These are phyloP conservation scores for Gyrodon lividus DNA, from an alignment of 768 basidiomycete species.

Conservation along the genomic window DNA sequence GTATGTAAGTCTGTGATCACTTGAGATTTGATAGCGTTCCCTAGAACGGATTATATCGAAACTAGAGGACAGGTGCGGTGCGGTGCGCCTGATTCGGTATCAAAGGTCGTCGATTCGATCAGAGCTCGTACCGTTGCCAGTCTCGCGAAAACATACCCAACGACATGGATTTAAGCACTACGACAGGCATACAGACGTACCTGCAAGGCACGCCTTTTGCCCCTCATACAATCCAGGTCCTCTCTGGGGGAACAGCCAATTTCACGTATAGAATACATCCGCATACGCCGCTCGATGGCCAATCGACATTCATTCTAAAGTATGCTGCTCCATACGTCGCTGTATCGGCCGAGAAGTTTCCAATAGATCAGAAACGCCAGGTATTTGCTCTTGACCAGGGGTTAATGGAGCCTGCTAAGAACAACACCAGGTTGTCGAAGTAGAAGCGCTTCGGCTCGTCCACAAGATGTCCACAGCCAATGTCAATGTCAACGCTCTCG, in stretches of 20 bases:
- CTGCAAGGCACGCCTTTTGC: slow-evolving; percentile 49
- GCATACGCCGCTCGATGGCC: slow-evolving; percentile 38
- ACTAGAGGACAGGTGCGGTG: no score
- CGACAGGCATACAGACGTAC: slow-evolving; percentile 40
- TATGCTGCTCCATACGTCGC: slow-evolving; percentile 50
- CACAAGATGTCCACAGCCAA: slow-evolving; percentile 31
- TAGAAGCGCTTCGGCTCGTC: slow-evolving; percentile 49
- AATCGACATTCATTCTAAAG: slow-evolving; percentile 54
- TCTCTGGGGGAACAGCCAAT: slow-evolving; percentile 56
- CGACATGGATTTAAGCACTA: slow-evolving; percentile 26
- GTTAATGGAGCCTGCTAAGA: slow-evolving; percentile 4
- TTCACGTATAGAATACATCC: slow-evolving; percentile 58
- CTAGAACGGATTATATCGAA: no score
- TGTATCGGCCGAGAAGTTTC: slow-evolving; percentile 15
- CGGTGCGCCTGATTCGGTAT: no score
- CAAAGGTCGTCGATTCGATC: no score
- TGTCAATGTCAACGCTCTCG: slow-evolving; percentile 33
- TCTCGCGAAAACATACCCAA: slow-evolving; percentile 14
- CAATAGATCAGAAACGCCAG: slow-evolving; percentile 53
- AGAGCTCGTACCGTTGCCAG: no score
- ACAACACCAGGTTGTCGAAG: slow-evolving; percentile 44
- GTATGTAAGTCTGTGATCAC: no score
- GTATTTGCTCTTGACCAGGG: slow-evolving; percentile 30
- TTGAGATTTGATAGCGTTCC: no score
- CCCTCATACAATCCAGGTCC: slow-evolving; percentile 35